A percentile compares a stretch with the other conserved stretches of the same genome.
These are phyloP conservation scores for Aspergillus aculeatus DNA, from an alignment of 2,329 filamentous ascomycete genomes.

Conservation along the genomic window DNA sequence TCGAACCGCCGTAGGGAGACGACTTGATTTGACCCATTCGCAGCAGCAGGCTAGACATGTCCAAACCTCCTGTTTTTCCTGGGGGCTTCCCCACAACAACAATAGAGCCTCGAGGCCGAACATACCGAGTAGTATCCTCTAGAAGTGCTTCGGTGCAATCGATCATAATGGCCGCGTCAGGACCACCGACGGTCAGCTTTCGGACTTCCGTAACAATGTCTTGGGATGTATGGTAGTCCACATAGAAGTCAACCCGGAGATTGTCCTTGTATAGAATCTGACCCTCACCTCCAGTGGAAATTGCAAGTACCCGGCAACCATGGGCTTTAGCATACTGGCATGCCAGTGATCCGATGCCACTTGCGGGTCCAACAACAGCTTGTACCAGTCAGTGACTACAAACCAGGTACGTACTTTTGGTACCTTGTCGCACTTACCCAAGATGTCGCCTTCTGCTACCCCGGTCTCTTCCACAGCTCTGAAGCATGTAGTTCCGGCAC, in stretches of 20 bases:
- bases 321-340: constrained; percentile 9
- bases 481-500: constrained; percentile 1
- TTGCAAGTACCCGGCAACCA: constrained; percentile 1
- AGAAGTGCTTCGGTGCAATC: not conserved
- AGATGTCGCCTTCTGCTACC: not conserved
- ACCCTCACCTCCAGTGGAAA: not conserved
- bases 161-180: not conserved
- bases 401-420: too few relatives aligned
- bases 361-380: constrained; percentile 2
- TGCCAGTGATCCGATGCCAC: constrained; percentile 1
- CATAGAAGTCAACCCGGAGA: not conserved
- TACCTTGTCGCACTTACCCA: not conserved
- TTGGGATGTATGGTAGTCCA: not conserved
- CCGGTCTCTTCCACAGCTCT: constrained; percentile 6
- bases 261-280: not conserved
- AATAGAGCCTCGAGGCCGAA: constrained; percentile 2
- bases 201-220: not conserved
- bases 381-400: too few relatives aligned
- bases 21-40: not conserved
- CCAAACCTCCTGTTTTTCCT: not conserved
- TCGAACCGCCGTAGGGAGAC: not conserved
- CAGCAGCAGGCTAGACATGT: not conserved
- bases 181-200: not conserved
- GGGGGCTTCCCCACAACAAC: not conserved
- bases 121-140: not conserved